phyloP scores from a whole-genome alignment of 2,329 filamentous ascomycete genomes.

The Keithomyces neogunnii region DNA sequence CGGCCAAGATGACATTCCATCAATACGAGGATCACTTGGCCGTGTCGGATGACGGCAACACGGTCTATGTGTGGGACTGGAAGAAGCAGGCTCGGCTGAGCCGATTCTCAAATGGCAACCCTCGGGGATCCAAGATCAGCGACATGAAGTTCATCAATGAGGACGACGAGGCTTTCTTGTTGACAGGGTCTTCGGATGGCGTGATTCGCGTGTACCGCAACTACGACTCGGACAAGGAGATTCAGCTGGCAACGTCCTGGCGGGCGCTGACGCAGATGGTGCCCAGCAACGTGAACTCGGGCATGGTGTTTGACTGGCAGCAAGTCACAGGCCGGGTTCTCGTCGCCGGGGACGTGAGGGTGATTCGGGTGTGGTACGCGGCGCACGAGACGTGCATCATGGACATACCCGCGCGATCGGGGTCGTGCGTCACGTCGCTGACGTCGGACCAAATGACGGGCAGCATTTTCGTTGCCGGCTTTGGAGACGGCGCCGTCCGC shows the following conservation, averaged over 20 bases:
- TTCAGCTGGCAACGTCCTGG: slow-evolving; percentile 85
- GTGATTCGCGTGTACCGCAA: slow-evolving; percentile 89
- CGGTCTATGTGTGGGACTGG: slow-evolving; percentile 91
- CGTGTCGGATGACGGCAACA: slow-evolving; percentile 88
- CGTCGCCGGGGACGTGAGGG: slow-evolving; percentile 92
- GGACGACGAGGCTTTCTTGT: slow-evolving; percentile 87
- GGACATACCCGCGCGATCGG: slow-evolving; percentile 90
- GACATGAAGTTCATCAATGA: slow-evolving; percentile 98
- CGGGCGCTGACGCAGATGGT: slow-evolving; percentile 89
- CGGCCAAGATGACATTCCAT: slow-evolving; percentile 89
- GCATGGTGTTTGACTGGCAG: slow-evolving; percentile 97
- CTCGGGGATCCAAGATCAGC: slow-evolving; percentile 81
- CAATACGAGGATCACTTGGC: slow-evolving; percentile 96
- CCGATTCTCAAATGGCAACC: slow-evolving; percentile 92
- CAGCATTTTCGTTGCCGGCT: slow-evolving; percentile 91
- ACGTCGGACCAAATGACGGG: slow-evolving; percentile 98
- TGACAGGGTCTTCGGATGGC: slow-evolving; percentile 93
- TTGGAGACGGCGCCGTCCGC: slow-evolving; percentile 87
- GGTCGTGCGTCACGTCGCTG: slow-evolving; percentile 89
- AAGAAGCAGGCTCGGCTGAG: slow-evolving; percentile 64
- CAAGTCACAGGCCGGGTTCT: slow-evolving; percentile 91
- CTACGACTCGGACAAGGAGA: slow-evolving; percentile 69
- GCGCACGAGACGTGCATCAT: slow-evolving; percentile 85
- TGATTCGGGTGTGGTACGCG: slow-evolving; percentile 94
- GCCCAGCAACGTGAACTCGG: slow-evolving; percentile 86